phyloP scores from a whole-genome alignment of 106 monocot genomes.

The Alisma plantagoaquatica region DNA sequence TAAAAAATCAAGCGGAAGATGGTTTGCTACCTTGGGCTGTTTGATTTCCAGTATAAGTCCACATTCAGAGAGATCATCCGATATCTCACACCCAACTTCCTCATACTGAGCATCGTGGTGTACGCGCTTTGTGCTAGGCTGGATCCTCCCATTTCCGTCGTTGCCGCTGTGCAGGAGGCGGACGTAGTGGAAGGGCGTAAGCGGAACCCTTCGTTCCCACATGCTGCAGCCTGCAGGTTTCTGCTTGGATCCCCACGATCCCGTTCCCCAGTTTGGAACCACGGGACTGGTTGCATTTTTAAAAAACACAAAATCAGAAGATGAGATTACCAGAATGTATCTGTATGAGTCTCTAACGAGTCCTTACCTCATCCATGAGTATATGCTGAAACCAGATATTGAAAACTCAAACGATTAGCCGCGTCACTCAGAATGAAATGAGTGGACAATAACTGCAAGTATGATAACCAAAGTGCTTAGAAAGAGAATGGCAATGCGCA shows the following conservation, averaged over 20 bases:
- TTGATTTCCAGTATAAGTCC: constrained; percentile 90
- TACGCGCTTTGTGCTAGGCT: constrained; percentile 81
- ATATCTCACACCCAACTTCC: constrained; percentile 91
- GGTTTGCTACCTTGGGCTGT: constrained; percentile 98
- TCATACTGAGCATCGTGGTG: constrained; percentile 70
- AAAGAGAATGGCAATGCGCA: no score
- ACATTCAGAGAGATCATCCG: constrained; percentile 82
- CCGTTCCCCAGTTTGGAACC: constrained; percentile 74
- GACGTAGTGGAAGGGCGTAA: constrained; percentile 81
- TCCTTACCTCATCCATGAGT: no score
- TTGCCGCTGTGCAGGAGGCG: constrained; percentile 69
- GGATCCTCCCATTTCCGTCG: constrained; percentile 44
- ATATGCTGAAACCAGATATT: no score
- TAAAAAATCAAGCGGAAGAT: no score
- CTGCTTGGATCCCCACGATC: constrained; percentile 74
- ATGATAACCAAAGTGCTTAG: no score
- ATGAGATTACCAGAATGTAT: no score
- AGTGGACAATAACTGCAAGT: no score
- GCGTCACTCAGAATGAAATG: no score
- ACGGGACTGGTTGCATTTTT: no score
- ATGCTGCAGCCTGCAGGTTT: constrained; percentile 54
- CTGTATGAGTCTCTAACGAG: no score
- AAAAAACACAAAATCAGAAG: no score
- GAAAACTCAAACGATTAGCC: no score
- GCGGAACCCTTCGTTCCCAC: constrained; percentile 86